A percentile compares a stretch with the other conserved stretches of the same genome.
Conservation (phyloP, 2,329 filamentous ascomycete species). For the Harringtonia aguacate region DNA sequence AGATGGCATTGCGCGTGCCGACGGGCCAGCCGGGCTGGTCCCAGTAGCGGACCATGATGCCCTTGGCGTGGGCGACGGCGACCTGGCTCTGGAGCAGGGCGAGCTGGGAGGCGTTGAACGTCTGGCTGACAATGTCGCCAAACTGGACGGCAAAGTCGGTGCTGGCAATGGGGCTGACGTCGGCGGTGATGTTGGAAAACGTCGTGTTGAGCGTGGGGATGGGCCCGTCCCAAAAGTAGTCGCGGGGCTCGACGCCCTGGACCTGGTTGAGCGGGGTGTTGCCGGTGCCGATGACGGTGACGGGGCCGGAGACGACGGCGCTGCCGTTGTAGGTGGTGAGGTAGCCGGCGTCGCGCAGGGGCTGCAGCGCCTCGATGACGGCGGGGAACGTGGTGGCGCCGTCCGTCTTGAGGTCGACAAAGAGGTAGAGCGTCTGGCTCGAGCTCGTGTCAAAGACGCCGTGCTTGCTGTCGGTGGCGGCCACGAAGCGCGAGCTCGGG, state of each 20-base stretch:
- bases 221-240: conserved; percentile 22
- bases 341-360: conserved; percentile 45
- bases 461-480: conserved; percentile 25
- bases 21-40: conserved; percentile 49
- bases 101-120: conserved; percentile 36
- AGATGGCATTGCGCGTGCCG: conserved; percentile 45
- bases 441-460: conserved; percentile 46
- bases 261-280: conserved; percentile 46
- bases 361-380: conserved; percentile 40
- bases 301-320: conserved; percentile 35
- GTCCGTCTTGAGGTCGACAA: conserved; percentile 57
- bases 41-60: conserved; percentile 52
- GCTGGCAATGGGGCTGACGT: conserved; percentile 17
- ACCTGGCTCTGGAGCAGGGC: conserved; percentile 41
- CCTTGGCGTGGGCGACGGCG: conserved; percentile 37
- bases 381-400: conserved; percentile 38
- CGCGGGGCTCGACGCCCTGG: conserved; percentile 45
- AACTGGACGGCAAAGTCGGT: conserved; percentile 24
- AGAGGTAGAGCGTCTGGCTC: conserved; percentile 42
- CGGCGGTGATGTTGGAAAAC: conserved; percentile 14
- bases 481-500: conserved; percentile 31
- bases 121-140: conserved; percentile 22
- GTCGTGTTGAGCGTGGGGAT: conserved; percentile 12
- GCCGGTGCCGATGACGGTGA: conserved; percentile 59
- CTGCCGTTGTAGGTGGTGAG: conserved; percentile 38